Base-by-base conservation (phyloP, 176 grass and related monocot species). In the Musa schizocarpa region DNA sequence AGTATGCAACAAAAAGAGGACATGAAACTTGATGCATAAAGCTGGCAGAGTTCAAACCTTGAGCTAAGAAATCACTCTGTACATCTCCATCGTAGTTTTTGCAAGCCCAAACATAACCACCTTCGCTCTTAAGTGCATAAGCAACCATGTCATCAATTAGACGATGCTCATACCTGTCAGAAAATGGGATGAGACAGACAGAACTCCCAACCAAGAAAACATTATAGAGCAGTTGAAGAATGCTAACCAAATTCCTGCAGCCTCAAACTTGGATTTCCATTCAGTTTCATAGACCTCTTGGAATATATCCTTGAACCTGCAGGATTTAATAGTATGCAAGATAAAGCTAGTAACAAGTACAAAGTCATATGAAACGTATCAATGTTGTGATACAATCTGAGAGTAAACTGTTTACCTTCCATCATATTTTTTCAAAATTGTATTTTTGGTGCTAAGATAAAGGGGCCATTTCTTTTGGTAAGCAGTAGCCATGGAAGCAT, bases 111-210 rank as follows among this genome's bases (percentile, higher is more conserved):
- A 97, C 90, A 76, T 97, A 97, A 25, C 89, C 93, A 77, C 93
- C 93, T 77, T 97, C 90, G 70, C 90, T 97, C 76, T 96, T 96
- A 43, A 97, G 71, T 8, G 93, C 90, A 67, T 98, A 98, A 16
- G 94, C 94, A 74, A 98, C 94, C 94, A 98, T 98, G 82, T 98
- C 94, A 89, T 98, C 94, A 77, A 98, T 98, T 9, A 98, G 80
- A 10, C 94, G 85, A 81, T 98, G 94, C 64, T 98, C 94, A 55
- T 98, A 98, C 94, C 90, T 93, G 77, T 72, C 76, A 53, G 8
- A 13, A 75, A 71, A 75, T 58, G 11, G 9, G 13, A 74, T 51
- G 11, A 20, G 43, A 70, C 13, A 52, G 11, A 20, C 50, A 50
- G 14, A 3, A 70, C 1, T 70, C 13, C 2, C 9, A 21, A 70